Conservation (phyloP, 2,329 filamentous ascomycete genomes). For the Davidsoniella australis region DNA sequence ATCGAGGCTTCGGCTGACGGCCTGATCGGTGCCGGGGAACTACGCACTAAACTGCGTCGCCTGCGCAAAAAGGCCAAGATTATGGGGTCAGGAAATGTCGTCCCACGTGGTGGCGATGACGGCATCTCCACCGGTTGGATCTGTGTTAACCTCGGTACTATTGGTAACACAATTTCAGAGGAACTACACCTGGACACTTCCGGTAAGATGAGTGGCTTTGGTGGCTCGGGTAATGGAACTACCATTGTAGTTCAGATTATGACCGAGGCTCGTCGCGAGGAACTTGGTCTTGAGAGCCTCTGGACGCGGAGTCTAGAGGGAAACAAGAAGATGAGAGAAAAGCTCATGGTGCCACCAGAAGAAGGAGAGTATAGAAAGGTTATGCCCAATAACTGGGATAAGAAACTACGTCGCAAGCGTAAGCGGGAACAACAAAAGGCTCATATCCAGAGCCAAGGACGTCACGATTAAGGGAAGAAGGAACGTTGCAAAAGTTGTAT, state of each 20-base stretch:
- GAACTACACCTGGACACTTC: slow-evolving; percentile 27
- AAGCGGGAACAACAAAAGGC: slow-evolving; percentile 10
- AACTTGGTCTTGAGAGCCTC: slow-evolving; percentile 35
- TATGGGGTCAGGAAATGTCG: slow-evolving; percentile 53
- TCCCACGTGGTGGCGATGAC: slow-evolving; percentile 52
- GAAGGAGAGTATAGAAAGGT: not conserved
- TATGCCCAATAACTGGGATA: slow-evolving; percentile 11
- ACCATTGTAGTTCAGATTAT: slow-evolving; percentile 41
- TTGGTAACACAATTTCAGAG: slow-evolving; percentile 38
- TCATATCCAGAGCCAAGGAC: not conserved
- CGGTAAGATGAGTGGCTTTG: slow-evolving; percentile 61
- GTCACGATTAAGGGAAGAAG: not conserved
- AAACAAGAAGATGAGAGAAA: slow-evolving; percentile 19
- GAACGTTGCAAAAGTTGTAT: not conserved
- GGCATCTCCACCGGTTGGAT: slow-evolving; percentile 91
- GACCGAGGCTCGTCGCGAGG: slow-evolving; percentile 34
- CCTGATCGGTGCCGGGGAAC: slow-evolving; percentile 71
- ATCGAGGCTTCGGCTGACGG: slow-evolving; percentile 71
- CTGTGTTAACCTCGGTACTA: slow-evolving; percentile 70
- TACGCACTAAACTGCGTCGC: slow-evolving; percentile 71
- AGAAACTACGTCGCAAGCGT: slow-evolving; percentile 10
- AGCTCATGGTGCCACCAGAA: slow-evolving; percentile 1
- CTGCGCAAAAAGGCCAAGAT: slow-evolving; percentile 69
- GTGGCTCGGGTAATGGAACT: slow-evolving; percentile 26
- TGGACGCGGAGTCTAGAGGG: slow-evolving; percentile 26